A percentile compares a stretch with the other conserved stretches of the same genome.
phyloP scores from a whole-genome alignment of 129 eudicot species.

The Kitagawia praeruptora region DNA sequence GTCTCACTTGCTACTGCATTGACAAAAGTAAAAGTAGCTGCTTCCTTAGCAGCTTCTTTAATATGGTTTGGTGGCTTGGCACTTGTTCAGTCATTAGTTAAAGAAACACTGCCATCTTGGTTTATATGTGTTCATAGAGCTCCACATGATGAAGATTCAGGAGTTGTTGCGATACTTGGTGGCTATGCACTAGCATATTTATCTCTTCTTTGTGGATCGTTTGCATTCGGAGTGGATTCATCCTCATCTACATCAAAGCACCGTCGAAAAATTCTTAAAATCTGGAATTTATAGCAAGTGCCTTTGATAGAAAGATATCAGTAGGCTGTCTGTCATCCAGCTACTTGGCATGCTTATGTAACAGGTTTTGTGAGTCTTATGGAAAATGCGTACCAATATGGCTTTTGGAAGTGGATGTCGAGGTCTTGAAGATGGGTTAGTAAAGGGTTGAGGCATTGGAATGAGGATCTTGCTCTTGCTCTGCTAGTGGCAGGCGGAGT shows the following conservation, averaged over 20 bases:
- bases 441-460: slow-evolving; percentile 69
- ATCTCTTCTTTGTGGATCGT: slow-evolving; percentile 61
- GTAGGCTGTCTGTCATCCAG: slow-evolving; percentile 83
- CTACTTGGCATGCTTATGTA: slow-evolving; percentile 86
- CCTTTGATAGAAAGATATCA: slow-evolving; percentile 71
- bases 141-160: slow-evolving; percentile 22
- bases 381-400: slow-evolving; percentile 60
- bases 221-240: slow-evolving; percentile 72
- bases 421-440: slow-evolving; percentile 67
- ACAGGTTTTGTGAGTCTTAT: slow-evolving; percentile 62
- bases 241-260: slow-evolving; percentile 42
- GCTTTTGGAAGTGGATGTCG: slow-evolving; percentile 57
- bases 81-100: slow-evolving; percentile 58
- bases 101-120: slow-evolving; percentile 94
- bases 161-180: slow-evolving; percentile 45
- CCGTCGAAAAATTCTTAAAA: slow-evolving; percentile 55
- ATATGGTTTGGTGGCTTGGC: slow-evolving; percentile 73
- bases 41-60: slow-evolving; percentile 79
- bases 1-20: slow-evolving; percentile 62
- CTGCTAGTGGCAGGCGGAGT: slow-evolving; percentile 67
- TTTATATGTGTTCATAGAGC: slow-evolving; percentile 54
- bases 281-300: slow-evolving; percentile 71
- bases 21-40: slow-evolving; percentile 80
- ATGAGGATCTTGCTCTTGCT: slow-evolving; percentile 74
- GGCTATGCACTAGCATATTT: slow-evolving; percentile 83